Evolutionary conservation across 2,329 filamentous ascomycete genomes (phyloP).

Genomic region (Basipetospora chlamydospora): DNA sequence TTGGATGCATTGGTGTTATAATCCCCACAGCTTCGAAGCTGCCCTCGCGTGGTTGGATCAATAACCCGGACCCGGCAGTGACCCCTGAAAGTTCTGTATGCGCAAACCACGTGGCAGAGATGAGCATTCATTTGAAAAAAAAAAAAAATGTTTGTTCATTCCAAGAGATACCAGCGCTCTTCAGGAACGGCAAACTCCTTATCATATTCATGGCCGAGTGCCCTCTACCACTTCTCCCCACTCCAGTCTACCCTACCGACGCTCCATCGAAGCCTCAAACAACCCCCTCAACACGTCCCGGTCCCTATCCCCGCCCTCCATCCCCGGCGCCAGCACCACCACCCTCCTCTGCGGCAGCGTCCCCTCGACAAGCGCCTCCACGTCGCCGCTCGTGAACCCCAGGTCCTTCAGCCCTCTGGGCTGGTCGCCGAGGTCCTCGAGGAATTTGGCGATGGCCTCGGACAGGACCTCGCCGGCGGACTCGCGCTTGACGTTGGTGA

Average conservation of each 20-base stretch:
- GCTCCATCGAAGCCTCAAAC: conserved; percentile 46
- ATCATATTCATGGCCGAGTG: too few species aligned
- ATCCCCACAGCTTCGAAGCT: too few species aligned
- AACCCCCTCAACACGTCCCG: conserved; percentile 55
- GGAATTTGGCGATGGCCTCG: conserved; percentile 69
- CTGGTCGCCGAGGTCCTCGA: conserved; percentile 76
- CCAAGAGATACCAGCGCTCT: too few species aligned
- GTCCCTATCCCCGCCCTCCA: conserved; percentile 57
- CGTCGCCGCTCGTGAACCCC: conserved; percentile 61
- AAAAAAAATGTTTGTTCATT: too few species aligned
- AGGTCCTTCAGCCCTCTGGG: conserved; percentile 71
- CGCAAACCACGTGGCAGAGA: too few species aligned
- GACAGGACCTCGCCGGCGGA: conserved; percentile 78
- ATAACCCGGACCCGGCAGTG: too few species aligned
- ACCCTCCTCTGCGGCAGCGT: conserved; percentile 88
- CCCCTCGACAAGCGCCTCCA: conserved; percentile 79
- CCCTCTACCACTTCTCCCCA: too few species aligned
- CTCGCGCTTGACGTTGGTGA: conserved; percentile 74
- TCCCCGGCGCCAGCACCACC: conserved; percentile 74
- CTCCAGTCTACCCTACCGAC: conserved; percentile 8
- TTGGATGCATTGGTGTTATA: too few species aligned
- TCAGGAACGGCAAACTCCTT: too few species aligned
- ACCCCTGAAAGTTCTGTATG: too few species aligned
- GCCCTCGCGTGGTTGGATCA: too few species aligned
- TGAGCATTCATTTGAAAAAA: too few species aligned